Percentiles rank a stretch among this genome's conserved stretches.
Evolutionary conservation across 129 eudicot species (phyloP).

Genomic region (Smallanthus sonchifolius): DNA sequence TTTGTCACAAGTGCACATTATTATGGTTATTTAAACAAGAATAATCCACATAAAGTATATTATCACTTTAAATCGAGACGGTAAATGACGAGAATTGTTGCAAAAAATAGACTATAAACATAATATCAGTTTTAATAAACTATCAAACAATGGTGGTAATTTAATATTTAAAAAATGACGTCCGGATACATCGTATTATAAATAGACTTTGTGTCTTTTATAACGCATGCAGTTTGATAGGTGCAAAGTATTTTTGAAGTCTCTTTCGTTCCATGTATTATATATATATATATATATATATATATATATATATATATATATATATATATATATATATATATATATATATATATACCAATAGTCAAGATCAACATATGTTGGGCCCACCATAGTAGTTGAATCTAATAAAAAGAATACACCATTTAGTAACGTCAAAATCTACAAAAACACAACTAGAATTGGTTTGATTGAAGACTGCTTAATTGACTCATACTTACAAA

Average conservation of each 20-base stretch:
- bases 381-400: not conserved
- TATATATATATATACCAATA: not conserved
- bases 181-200: slow-evolving; percentile 1
- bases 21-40: not conserved
- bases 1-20: slow-evolving; percentile 2
- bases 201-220: not conserved
- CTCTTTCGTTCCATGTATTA: slow-evolving; percentile 4
- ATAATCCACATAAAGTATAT: not conserved
- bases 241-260: slow-evolving; percentile 3
- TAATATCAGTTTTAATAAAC: not conserved
- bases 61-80: not conserved
- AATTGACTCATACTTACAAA: not conserved
- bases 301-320: too few relatives aligned
- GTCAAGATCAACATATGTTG: not conserved
- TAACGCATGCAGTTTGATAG: not conserved
- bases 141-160: not conserved
- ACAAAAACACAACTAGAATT: not conserved
- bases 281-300: too few relatives aligned
- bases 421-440: not conserved
- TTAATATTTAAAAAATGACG: not conserved
- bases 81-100: not conserved
- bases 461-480: not conserved
- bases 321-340: too few relatives aligned
- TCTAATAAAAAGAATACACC: not conserved
- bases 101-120: not conserved